phyloP scores from a whole-genome alignment of 2,329 filamentous ascomycete species.

The Achaetomium macrosporum region DNA sequence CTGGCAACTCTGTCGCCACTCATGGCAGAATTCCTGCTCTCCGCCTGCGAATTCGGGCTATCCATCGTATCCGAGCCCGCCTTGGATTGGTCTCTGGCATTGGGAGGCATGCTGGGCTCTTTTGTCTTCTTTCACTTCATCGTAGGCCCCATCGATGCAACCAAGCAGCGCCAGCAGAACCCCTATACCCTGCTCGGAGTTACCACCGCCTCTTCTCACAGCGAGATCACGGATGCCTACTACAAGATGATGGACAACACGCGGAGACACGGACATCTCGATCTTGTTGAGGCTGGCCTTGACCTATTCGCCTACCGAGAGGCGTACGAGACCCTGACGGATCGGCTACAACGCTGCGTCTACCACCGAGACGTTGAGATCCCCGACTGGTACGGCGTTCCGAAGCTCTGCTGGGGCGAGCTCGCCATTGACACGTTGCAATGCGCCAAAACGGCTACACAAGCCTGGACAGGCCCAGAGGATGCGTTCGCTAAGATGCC shows the following conservation, averaged over 20 bases:
- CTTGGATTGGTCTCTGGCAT: no score
- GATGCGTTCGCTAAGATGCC: no score
- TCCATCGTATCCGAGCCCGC: no score
- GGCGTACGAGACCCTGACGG: neutral
- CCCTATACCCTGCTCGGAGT: conserved; percentile 1
- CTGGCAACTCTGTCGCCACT: no score
- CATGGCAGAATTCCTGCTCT: no score
- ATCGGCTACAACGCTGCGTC: conserved; percentile 5
- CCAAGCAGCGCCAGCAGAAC: neutral
- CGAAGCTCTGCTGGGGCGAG: neutral
- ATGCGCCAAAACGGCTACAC: neutral
- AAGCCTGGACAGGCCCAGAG: neutral
- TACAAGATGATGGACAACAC: neutral
- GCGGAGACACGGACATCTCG: neutral
- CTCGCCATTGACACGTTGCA: neutral
- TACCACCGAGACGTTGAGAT: conserved; percentile 5
- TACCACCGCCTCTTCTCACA: neutral
- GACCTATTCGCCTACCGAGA: neutral
- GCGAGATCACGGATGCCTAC: neutral
- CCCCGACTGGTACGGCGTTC: conserved; percentile 14
- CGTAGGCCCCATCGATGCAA: no score
- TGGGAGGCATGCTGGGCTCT: no score
- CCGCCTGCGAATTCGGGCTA: no score
- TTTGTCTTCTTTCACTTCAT: no score
- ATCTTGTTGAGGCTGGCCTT: neutral